Percentiles rank a stretch among this genome's conserved stretches.
These are phyloP conservation scores for Euryodendron excelsum DNA, from an alignment of 148 eudicot genomes.

Conservation along the genomic window DNA sequence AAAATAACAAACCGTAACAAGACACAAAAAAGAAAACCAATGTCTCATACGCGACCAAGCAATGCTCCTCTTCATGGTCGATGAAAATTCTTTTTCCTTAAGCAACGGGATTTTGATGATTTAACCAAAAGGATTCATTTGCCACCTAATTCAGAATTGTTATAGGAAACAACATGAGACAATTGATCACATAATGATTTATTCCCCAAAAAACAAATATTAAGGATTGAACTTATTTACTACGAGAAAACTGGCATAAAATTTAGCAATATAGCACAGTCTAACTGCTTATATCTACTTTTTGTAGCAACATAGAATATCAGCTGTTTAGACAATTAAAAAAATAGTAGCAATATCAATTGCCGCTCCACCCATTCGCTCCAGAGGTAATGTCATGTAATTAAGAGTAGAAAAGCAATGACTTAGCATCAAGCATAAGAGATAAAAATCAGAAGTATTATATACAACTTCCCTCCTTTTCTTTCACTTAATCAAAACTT, in stretches of 20 bases:
- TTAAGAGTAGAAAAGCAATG: not conserved
- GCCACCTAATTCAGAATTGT: not conserved
- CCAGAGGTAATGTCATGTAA: not conserved
- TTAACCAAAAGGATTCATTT: not conserved
- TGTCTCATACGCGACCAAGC: no score
- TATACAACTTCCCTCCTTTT: no score
- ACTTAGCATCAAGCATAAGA: no score
- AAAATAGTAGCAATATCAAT: not conserved
- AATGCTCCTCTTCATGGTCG: not conserved
- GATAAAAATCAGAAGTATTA: not conserved
- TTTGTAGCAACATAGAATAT: not conserved
- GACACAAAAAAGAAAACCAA: not conserved
- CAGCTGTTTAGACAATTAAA: not conserved
- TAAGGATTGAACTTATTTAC: not conserved
- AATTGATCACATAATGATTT: not conserved
- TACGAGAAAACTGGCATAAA: not conserved
- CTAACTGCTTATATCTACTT: not conserved
- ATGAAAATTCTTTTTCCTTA: not conserved
- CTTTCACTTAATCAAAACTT: not conserved
- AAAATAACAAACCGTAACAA: not conserved
- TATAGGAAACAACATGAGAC: not conserved
- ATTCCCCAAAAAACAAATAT: not conserved
- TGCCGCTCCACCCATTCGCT: not conserved
- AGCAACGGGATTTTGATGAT: not conserved
- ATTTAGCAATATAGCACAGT: not conserved